Conservation (phyloP, 805 yeast genomes). For the Starmerella stellata region DNA sequence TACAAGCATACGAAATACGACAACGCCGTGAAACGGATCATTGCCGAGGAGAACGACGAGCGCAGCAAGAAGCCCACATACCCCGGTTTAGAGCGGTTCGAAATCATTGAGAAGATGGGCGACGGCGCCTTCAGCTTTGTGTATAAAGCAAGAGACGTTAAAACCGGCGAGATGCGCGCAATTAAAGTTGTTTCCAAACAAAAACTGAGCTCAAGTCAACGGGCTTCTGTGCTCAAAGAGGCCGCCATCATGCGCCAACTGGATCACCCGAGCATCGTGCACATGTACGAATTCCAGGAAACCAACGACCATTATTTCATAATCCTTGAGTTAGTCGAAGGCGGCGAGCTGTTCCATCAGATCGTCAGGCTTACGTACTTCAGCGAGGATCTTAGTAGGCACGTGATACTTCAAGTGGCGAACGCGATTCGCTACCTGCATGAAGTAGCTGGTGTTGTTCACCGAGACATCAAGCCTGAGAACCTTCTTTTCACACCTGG, state of each 20-base stretch:
- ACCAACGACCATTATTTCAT: slow-evolving; percentile 38
- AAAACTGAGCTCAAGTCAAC: slow-evolving; percentile 26
- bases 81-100: slow-evolving; percentile 26
- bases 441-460: slow-evolving; percentile 53
- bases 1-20: slow-evolving; percentile 20
- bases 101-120: slow-evolving; percentile 28
- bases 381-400: slow-evolving; percentile 52
- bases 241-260: slow-evolving; percentile 53
- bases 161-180: slow-evolving; percentile 37
- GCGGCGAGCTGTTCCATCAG: slow-evolving; percentile 69
- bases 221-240: slow-evolving; percentile 39
- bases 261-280: slow-evolving; percentile 42
- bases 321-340: slow-evolving; percentile 48
- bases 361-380: slow-evolving; percentile 63
- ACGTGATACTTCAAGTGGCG: slow-evolving; percentile 55
- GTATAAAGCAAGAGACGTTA: slow-evolving; percentile 43
- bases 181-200: slow-evolving; percentile 56
- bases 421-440: slow-evolving; percentile 53
- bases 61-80: slow-evolving; percentile 22
- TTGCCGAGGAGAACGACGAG: slow-evolving; percentile 25
- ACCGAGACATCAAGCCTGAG: slow-evolving; percentile 70
- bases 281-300: slow-evolving; percentile 37
- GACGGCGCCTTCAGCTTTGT: slow-evolving; percentile 83
- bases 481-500: slow-evolving; percentile 48
- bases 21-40: slow-evolving; percentile 25